phyloP scores from a whole-genome alignment of 192 early-diverging fungal genomes.

The Gonapodya prolifera region DNA sequence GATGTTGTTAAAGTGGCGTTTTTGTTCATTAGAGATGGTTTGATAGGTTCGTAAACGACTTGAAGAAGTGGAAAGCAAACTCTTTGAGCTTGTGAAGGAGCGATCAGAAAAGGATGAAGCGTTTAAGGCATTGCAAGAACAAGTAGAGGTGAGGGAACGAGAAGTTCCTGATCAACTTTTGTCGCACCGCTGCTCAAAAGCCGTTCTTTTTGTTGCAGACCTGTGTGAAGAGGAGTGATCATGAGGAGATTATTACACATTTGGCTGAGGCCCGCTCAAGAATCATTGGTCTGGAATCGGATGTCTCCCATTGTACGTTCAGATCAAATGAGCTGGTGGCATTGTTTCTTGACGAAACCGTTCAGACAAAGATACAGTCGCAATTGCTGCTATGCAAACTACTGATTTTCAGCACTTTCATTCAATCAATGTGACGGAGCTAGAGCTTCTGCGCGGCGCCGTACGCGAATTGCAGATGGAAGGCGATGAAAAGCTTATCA shows the following conservation, averaged over 20 bases:
- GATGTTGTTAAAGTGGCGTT: background rate
- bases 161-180: no score
- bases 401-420: slow-evolving; percentile 20
- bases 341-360: no score
- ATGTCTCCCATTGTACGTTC: background rate
- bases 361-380: slow-evolving; percentile 29
- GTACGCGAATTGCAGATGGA: slow-evolving; percentile 39
- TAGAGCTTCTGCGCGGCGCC: slow-evolving; percentile 24
- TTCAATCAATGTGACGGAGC: slow-evolving; percentile 28
- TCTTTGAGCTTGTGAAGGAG: background rate
- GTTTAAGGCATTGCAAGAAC: background rate
- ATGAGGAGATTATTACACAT: background rate
- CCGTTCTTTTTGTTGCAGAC: background rate
- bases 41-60: background rate
- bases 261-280: background rate
- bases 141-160: background rate
- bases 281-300: background rate
- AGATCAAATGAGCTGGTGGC: no score
- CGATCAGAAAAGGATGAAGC: background rate
- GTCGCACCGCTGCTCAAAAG: no score
- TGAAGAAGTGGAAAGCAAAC: background rate
- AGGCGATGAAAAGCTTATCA: slow-evolving; percentile 39
- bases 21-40: background rate
- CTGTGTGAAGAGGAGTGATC: background rate
- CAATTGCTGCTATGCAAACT: slow-evolving; percentile 32